These are phyloP conservation scores for Tuber indicum DNA, from an alignment of 495 filamentous ascomycete genomes.

Conservation along the genomic window DNA sequence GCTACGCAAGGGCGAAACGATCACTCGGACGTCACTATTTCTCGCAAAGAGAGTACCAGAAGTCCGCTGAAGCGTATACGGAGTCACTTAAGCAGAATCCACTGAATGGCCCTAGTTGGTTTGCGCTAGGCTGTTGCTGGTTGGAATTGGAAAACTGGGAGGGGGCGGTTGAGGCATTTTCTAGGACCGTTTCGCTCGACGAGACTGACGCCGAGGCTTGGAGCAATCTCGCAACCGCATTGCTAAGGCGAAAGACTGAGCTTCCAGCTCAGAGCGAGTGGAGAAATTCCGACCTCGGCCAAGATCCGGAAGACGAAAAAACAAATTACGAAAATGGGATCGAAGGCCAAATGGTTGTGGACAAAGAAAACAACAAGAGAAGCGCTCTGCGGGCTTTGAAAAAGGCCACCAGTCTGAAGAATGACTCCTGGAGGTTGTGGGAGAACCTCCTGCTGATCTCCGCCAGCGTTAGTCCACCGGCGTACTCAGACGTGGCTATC, in stretches of 20 bases:
- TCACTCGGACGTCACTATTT: conserved; percentile 75
- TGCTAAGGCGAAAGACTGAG: conserved; percentile 49
- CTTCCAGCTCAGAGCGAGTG: conserved; percentile 33
- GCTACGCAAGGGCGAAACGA: conserved; percentile 81
- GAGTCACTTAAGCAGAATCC: conserved; percentile 71
- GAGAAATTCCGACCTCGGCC: conserved; percentile 37
- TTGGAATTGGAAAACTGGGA: conserved; percentile 69
- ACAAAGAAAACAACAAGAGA: conserved; percentile 57
- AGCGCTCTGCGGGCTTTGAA: conserved; percentile 80
- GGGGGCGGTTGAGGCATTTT: conserved; percentile 80
- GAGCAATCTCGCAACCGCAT: conserved; percentile 85
- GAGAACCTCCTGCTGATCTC: conserved; percentile 87
- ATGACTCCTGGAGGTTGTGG: conserved; percentile 85
- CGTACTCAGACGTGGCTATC: conserved; percentile 64
- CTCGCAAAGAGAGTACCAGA: conserved; percentile 54
- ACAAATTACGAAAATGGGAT: conserved; percentile 9
- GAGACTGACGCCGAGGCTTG: conserved; percentile 86
- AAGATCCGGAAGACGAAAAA: conserved; percentile 47
- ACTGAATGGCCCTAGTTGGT: conserved; percentile 77
- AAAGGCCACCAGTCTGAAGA: conserved; percentile 69
- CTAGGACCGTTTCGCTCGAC: conserved; percentile 69
- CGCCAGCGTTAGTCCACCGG: conserved; percentile 64
- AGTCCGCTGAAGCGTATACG: conserved; percentile 69
- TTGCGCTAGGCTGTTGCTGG: conserved; percentile 77
- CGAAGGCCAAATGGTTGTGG: conserved; percentile 32